Conservation (phyloP, 2,329 filamentous ascomycete species). For the Neophaeococcomyces aloes region DNA sequence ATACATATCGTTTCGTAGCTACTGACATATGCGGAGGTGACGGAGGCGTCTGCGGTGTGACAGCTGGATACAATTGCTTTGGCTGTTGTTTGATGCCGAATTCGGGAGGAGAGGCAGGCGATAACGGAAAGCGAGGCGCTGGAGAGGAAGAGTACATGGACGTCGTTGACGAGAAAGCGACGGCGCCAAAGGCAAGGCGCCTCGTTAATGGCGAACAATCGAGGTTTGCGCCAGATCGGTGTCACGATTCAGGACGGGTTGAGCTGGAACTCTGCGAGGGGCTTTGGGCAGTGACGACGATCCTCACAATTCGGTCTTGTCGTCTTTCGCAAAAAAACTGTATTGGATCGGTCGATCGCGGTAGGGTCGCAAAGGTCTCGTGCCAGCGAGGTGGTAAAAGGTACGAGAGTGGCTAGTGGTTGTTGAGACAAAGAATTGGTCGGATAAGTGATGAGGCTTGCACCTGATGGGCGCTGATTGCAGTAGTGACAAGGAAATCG, state of each 20-base stretch:
- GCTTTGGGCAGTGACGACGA: conserved; percentile 1
- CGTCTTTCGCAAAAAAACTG: not conserved
- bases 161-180: not conserved
- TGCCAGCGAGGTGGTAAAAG: not conserved
- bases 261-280: conserved; percentile 3
- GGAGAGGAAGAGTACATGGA: conserved; percentile 15
- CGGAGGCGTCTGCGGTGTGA: conserved; percentile 19
- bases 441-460: conserved; percentile 2
- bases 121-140: conserved; percentile 27
- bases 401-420: not conserved
- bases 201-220: not conserved
- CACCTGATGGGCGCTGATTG: not conserved
- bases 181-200: conserved; percentile 7
- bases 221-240: conserved; percentile 4
- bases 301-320: not conserved
- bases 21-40: conserved; percentile 42
- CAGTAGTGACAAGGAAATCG: not conserved
- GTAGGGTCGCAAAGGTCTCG: not conserved
- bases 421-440: not conserved
- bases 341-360: not conserved
- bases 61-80: conserved; percentile 11
- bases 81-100: conserved; percentile 27
- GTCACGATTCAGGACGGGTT: not conserved
- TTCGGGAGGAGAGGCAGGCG: conserved; percentile 33
- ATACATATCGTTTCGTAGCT: conserved; percentile 39